Base-by-base conservation (phyloP, 2,329 filamentous ascomycete species). In the Dothistroma pini region DNA sequence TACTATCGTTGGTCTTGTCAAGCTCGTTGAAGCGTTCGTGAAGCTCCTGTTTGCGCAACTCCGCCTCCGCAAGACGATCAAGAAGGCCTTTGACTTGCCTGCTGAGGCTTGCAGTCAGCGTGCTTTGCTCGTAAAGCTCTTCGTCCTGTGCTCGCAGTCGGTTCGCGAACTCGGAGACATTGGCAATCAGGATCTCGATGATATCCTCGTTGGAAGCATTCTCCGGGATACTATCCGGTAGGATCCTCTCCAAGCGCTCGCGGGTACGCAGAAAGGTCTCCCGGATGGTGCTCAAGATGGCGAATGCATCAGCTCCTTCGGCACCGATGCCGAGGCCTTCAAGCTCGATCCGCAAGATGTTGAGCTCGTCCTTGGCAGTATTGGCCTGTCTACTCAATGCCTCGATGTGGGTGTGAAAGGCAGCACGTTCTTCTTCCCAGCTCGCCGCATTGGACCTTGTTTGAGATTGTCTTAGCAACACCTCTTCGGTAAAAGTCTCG, bases 321-420 rank as follows among this genome's bases (percentile, higher is more conserved):
- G 56, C 63, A 32, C 66, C 70, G 61, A 80, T 76, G 29, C 77
- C 74, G 19, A 81, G 73, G 32, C 75, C 76, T 58, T 77, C 71
- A 4, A 81, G 69, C 62, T 80, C 77, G 22, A 81, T 75, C 10
- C 74, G 71, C 14, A 80, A 67, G 44, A 80, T 71, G 32, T 77
- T 72, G 2, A 81, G 71, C 6, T 74, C 71, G 4, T 76, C 72
- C 62, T 75, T 74, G 5, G 76, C 74, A 19, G 77, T 72, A 41
- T 75, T 75, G 5, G 77, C 72, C 58, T 77, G 70, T 12, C 69
- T 68, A 52, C 68, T 72, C 52, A 79, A 69, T 9, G 72, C 69
- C 35, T 75, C 64, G 55, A 81, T 75, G 57, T 78, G 76, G 56
- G 76, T 71, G 52, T 79, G 75, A 31, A 75, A 75, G 32, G 65